Evolutionary conservation across 768 basidiomycete species (phyloP).

Genomic region (Suillus sp.): DNA sequence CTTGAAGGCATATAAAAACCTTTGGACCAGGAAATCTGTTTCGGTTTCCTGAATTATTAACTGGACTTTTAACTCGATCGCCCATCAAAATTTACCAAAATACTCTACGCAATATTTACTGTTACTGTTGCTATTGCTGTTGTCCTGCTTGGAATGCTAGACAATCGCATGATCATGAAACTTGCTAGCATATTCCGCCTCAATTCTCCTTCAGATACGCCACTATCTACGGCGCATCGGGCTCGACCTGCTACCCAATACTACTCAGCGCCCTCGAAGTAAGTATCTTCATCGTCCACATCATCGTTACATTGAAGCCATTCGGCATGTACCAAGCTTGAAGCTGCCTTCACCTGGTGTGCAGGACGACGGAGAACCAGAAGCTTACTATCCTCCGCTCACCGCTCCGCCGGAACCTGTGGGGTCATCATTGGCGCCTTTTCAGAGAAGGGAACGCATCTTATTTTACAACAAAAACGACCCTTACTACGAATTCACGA

Average conservation of each 20-base stretch:
- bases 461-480: slow-evolving; percentile 66
- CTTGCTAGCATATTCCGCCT: slow-evolving; percentile 30
- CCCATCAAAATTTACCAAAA: slow-evolving; percentile 23
- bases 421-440: slow-evolving; percentile 34
- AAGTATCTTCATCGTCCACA: background rate
- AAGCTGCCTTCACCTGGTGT: slow-evolving; percentile 18
- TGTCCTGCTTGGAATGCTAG: slow-evolving; percentile 33
- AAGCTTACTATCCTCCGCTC: slow-evolving; percentile 33
- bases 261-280: slow-evolving; percentile 22
- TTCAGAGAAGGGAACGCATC: slow-evolving; percentile 40
- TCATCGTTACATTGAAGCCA: slow-evolving; percentile 5
- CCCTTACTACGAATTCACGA: slow-evolving; percentile 72
- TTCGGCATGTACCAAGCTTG: slow-evolving; percentile 18
- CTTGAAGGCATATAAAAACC: slow-evolving; percentile 29
- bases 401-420: slow-evolving; percentile 32
- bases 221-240: slow-evolving; percentile 20
- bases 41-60: background rate
- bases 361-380: slow-evolving; percentile 15
- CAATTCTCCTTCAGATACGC: slow-evolving; percentile 25
- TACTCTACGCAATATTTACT: slow-evolving; percentile 28
- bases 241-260: slow-evolving; percentile 31
- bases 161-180: slow-evolving; percentile 36
- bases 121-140: slow-evolving; percentile 20
- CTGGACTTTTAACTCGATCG: slow-evolving; percentile 14
- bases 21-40: background rate